Evolutionary conservation across 352 stramenopile genomes (phyloP), one percentile per base, ranked within the genome.

Genomic region (Phytophthora aleatoria): DNA sequence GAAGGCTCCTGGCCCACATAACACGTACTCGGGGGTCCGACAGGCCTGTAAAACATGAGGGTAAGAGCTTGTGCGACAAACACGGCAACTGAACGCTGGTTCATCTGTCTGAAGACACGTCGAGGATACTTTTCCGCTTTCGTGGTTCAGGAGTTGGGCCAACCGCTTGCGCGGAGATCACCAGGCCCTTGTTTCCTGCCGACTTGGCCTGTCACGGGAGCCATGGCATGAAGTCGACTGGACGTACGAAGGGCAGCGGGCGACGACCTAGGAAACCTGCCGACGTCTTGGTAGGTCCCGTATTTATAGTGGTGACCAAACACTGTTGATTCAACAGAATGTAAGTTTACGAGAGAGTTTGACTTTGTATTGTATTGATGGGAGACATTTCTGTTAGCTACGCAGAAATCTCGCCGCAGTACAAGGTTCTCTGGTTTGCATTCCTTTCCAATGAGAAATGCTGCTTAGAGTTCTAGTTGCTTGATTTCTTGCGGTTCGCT

Each of bases 1-100:
- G 75, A 5, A 89, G 50, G 42, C 69, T 89, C 45, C 68, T 76
- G 3, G 41, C 56, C 50, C 68, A 57, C 64, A 63, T 7, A 83
- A 30, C 2, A 33, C 28, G 33, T 44, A 53, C 54, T 66, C 12
- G 44, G 30, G 44, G 31, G 11, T 28, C 38, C 42, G 35, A 43
- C 15, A 55, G 38, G 28, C 9, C 62, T 71, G 41, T 20, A 24
- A 54, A 15, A 47, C 10, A 10, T 39, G 20, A 16, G 13, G 26
- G 43, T 51, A 27, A 69, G 33, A 45, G 5, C 16, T 57, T 15
- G 24, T n/a, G n/a, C 35, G 12, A n/a, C 35, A 41, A 41, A 41
- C 12, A 4, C 35, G 11, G 10, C 30, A 48, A 36, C 27, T 35
- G 31, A 57, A 47, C 20, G 11, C 2, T 35, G 13, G 13, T 49